phyloP scores from a whole-genome alignment of 257 asterid genomes.

The Solanum lycopersicoides region DNA sequence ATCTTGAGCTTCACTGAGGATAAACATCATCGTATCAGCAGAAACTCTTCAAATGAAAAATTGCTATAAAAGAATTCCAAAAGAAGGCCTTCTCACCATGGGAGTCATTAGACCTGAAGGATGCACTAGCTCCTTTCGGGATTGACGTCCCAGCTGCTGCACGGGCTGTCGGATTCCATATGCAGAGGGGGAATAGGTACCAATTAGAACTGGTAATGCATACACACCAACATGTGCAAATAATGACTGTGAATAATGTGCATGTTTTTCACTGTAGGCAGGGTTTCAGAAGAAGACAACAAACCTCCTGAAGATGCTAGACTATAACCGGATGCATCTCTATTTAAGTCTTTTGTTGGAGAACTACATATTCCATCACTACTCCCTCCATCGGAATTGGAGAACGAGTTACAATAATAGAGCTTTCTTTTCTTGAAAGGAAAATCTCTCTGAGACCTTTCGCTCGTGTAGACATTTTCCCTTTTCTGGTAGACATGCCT shows the following conservation, averaged over 20 bases:
- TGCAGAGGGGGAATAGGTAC: background rate
- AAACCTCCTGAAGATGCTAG: slow-evolving; percentile 45
- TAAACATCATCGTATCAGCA: slow-evolving; percentile 17
- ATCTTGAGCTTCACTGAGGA: slow-evolving; percentile 67
- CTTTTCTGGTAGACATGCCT: slow-evolving; percentile 23
- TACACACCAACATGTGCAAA: background rate
- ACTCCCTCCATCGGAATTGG: slow-evolving; percentile 42
- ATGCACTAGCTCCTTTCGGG: slow-evolving; percentile 31
- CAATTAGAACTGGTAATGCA: background rate
- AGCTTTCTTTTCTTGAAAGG: slow-evolving; percentile 91
- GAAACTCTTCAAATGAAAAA: slow-evolving; percentile 7
- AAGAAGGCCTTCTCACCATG: slow-evolving; percentile 44
- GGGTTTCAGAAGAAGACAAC: background rate
- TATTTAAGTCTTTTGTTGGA: slow-evolving; percentile 15
- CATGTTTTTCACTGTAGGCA: background rate
- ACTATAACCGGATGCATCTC: slow-evolving; percentile 24
- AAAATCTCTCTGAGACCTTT: slow-evolving; percentile 64
- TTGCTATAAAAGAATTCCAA: background rate
- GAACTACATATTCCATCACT: slow-evolving; percentile 1
- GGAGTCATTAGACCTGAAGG: slow-evolving; percentile 45
- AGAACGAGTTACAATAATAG: slow-evolving; percentile 35
- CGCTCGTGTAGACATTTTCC: slow-evolving; percentile 40
- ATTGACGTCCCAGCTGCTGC: slow-evolving; percentile 36
- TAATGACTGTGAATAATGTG: background rate
- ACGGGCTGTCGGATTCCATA: slow-evolving; percentile 10